Base-by-base conservation (phyloP, 176 grass and related monocot species). In the Dendrocalamus sinicus region DNA sequence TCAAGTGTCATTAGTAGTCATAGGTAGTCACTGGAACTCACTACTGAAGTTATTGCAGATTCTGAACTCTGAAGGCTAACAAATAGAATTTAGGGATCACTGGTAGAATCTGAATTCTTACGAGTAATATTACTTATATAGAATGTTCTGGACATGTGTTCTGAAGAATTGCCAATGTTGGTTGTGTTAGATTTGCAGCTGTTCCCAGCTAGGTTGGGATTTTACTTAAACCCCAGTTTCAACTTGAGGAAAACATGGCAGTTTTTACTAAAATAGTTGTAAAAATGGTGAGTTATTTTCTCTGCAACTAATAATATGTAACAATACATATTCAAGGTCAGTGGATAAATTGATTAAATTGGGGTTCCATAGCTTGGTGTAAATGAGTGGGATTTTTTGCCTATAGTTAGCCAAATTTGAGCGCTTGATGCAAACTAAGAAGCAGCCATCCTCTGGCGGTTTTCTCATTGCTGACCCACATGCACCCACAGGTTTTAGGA, bases 381-480 rank as follows among this genome's bases (percentile, higher is more conserved):
- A 75, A 70, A 85, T 44, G 32, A 76, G 17, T 8, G 2, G 52
- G 51, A 43, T 81, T 45, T 81, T 45, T 57, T 81, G 23, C 47
- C 16, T 70, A 22, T 55, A 35, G 15, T 87, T 44, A 73, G 32
- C 24, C 59, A 66, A 28, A 74, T 8, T 35, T 13, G 40, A 53
- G 55, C 17, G 43, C 35, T 74, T 44, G 30, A 61, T 4, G 19
- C 5, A 77, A 77, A 67, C 32, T 61, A 52, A 79, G 46, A 80
- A 76, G 16, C 77, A 85, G 22, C 28, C 30, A 76, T 67, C 6
- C 9, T 69, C 66, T 58, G 22, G 35, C 3, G 12, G 6, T 24
- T 76, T 89, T 85, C 4, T 63, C 63, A 76, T 70, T 85, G 76
- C 12, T 62, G 14, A 70, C 52, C 79, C n/a, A 45, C 52, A 3